phyloP scores from a whole-genome alignment of 106 monocot species.

The Allium cepa region DNA sequence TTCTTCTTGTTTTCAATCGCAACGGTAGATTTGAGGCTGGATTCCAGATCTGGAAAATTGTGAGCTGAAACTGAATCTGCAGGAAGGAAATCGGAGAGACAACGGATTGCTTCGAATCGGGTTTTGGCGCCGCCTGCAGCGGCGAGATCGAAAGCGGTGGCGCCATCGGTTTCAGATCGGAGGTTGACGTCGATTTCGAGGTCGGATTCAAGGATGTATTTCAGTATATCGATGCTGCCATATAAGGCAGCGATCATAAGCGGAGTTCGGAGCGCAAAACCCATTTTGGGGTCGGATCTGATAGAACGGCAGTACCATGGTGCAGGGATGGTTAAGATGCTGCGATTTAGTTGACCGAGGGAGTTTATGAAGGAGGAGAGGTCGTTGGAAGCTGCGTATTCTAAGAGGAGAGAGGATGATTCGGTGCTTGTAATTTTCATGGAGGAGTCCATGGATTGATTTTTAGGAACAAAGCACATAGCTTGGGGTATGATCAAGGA shows the following conservation, averaged over 20 bases:
- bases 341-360: conserved; percentile 18
- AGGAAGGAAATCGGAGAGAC: conserved; percentile 18
- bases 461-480: too few species aligned
- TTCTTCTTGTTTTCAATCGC: conserved; percentile 26
- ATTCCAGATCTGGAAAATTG: conserved; percentile 21
- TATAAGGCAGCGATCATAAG: conserved; percentile 72
- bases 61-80: conserved; percentile 13
- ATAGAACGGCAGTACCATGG: conserved; percentile 61
- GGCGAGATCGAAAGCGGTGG: conserved; percentile 68
- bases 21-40: conserved; percentile 15
- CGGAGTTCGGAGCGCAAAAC: conserved; percentile 44
- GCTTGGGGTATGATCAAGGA: too few species aligned
- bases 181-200: conserved; percentile 22
- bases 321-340: conserved; percentile 3
- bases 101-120: conserved; percentile 15
- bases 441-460: too few species aligned
- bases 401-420: conserved; percentile 32
- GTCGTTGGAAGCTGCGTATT: conserved; percentile 49
- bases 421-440: too few species aligned
- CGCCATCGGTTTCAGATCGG: conserved; percentile 33
- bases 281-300: conserved; percentile 14
- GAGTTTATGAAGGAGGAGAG: conserved; percentile 27
- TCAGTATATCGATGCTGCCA: conserved; percentile 55
- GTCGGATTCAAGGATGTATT: conserved; percentile 31
- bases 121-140: conserved; percentile 34